Percentiles rank a stretch among this genome's conserved stretches.
Evolutionary conservation across 176 grass and related monocot genomes (phyloP).

Genomic region (Avena sativa): DNA sequence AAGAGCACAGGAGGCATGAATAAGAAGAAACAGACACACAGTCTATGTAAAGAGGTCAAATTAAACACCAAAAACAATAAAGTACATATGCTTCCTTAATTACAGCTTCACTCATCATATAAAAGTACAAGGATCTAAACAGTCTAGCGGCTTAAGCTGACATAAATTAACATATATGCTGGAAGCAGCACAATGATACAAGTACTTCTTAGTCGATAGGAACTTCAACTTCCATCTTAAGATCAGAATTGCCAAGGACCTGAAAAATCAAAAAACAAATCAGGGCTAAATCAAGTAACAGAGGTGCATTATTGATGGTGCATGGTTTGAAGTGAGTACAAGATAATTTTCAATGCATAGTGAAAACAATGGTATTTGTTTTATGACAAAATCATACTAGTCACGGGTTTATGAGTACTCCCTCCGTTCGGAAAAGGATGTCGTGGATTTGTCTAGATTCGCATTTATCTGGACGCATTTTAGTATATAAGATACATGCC

Average conservation of each 20-base stretch:
- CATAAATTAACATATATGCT: slow-evolving; percentile 26
- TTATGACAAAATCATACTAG: neutral
- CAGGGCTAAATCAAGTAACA: too few relatives aligned
- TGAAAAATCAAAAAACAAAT: slow-evolving; percentile 39
- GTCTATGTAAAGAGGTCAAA: neutral
- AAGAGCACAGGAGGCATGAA: neutral
- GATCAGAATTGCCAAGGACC: slow-evolving; percentile 77
- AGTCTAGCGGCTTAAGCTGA: slow-evolving; percentile 31
- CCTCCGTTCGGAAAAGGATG: too few relatives aligned
- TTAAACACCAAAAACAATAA: slow-evolving; percentile 29
- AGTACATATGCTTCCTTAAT: slow-evolving; percentile 39
- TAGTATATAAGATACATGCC: too few relatives aligned
- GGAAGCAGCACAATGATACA: slow-evolving; percentile 32
- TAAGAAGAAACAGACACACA: neutral
- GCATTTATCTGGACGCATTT: too few relatives aligned
- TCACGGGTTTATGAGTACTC: neutral
- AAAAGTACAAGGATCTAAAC: slow-evolving; percentile 39
- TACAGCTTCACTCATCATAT: slow-evolving; percentile 41
- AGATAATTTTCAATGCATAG: neutral
- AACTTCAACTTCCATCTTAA: slow-evolving; percentile 96
- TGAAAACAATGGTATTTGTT: neutral
- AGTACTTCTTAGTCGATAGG: slow-evolving; percentile 71
- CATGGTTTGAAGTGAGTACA: slow-evolving; percentile 17
- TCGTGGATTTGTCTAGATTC: too few relatives aligned
- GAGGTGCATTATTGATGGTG: neutral